Conservation (phyloP, 768 basidiomycete genomes). For the Tremella fuciformis region DNA sequence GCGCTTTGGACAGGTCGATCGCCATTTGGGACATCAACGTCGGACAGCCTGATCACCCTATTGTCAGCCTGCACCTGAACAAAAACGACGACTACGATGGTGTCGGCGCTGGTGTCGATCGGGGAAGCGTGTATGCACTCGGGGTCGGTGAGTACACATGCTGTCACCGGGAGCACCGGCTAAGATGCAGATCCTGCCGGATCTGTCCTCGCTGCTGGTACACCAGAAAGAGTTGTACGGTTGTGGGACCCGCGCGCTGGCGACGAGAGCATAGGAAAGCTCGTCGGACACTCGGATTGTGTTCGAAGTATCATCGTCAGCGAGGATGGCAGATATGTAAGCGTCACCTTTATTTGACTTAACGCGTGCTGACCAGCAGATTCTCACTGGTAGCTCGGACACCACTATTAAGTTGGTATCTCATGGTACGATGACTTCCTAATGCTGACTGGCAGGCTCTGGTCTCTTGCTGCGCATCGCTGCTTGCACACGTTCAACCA, state of each 20-base stretch:
- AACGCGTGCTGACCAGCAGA: conserved; percentile 21
- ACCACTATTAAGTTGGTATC: conserved; percentile 50
- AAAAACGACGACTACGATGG: conserved; percentile 38
- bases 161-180: neutral
- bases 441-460: conserved; percentile 62
- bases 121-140: conserved; percentile 51
- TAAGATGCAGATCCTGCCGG: conserved; percentile 67
- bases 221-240: conserved; percentile 83
- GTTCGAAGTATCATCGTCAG: conserved; percentile 84
- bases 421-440: neutral
- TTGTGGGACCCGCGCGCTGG: conserved; percentile 91
- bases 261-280: conserved; percentile 68
- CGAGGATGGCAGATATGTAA: conserved; percentile 84
- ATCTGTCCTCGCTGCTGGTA: conserved; percentile 77
- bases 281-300: conserved; percentile 96
- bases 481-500: conserved; percentile 95
- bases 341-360: conserved; percentile 43
- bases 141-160: conserved; percentile 37
- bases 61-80: conserved; percentile 44
- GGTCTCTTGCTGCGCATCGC: conserved; percentile 81
- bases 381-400: conserved; percentile 52
- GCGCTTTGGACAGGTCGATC: conserved; percentile 89
- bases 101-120: conserved; percentile 39
- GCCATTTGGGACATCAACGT: conserved; percentile 82
- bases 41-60: conserved; percentile 38